Evolutionary conservation across 2,329 filamentous ascomycete species (phyloP).

Genomic region (Nigrospora osmanthi): DNA sequence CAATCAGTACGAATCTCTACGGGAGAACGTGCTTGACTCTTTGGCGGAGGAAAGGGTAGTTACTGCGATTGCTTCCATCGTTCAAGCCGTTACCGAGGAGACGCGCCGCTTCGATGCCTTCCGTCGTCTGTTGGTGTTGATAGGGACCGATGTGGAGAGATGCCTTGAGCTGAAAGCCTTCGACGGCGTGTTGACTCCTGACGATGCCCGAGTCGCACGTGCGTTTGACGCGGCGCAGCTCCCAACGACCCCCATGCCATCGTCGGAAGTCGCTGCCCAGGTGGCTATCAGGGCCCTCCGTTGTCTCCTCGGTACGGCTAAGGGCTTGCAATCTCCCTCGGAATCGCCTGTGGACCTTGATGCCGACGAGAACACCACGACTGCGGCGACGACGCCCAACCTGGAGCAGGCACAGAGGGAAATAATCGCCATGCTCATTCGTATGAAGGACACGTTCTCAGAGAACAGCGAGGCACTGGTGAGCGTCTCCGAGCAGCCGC

Average conservation of each 20-base stretch:
- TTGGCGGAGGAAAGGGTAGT: slow-evolving; percentile 66
- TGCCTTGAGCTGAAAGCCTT: slow-evolving; percentile 26
- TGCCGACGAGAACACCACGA: slow-evolving; percentile 24
- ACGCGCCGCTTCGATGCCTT: slow-evolving; percentile 45
- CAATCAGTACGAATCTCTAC: slow-evolving; percentile 60
- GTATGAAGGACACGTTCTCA: slow-evolving; percentile 39
- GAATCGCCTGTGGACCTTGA: slow-evolving; percentile 65
- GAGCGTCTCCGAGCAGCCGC: background rate
- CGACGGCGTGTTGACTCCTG: slow-evolving; percentile 14
- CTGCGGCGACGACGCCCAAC: slow-evolving; percentile 4
- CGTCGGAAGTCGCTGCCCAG: slow-evolving; percentile 37
- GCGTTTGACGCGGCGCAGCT: slow-evolving; percentile 18
- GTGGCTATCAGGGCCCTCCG: slow-evolving; percentile 50
- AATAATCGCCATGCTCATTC: slow-evolving; percentile 38
- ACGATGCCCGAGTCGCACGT: slow-evolving; percentile 17
- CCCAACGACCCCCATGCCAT: slow-evolving; percentile 11
- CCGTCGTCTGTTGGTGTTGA: slow-evolving; percentile 49
- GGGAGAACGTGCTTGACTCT: slow-evolving; percentile 53
- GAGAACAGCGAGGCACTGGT: slow-evolving; percentile 44
- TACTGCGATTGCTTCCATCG: slow-evolving; percentile 65
- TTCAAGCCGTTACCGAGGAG: slow-evolving; percentile 61
- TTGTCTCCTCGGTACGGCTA: slow-evolving; percentile 63
- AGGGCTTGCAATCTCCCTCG: slow-evolving; percentile 60
- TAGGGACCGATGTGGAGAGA: slow-evolving; percentile 53
- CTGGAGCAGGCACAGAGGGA: slow-evolving; percentile 31